Evolutionary conservation across 257 asterid species (phyloP), one percentile per base, ranked within the genome.

Genomic region (Ilex aquifolium): DNA sequence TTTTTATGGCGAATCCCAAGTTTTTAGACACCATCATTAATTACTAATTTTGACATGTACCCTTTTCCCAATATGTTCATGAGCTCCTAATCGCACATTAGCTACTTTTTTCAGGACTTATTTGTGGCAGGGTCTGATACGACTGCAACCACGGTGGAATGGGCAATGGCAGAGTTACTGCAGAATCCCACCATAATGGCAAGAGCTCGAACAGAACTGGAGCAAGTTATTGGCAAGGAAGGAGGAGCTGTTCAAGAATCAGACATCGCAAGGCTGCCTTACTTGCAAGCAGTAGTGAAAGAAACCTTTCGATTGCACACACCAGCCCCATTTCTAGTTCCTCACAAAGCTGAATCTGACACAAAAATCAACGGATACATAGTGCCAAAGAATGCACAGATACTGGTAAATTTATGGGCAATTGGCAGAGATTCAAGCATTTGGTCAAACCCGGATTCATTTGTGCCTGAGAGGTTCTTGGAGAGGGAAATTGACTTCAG

Each of bases 291-390:
- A 0, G 64, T 71, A 29, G 51, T 71, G 36, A 71, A 76, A 63
- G 80, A 76, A 49, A 63, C 77, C 31, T 71, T 76, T 21, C 42
- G 80, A 32, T 55, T 58, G n/a, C 77, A 76, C 9, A 72, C 77
- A 7, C 69, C 69, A 0, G 74, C 64, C 21, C 72, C 80, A 0
- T 64, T 71, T 39, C 7, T 76, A 4, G 13, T 59, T 0, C 74
- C 72, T 2, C 57, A 57, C 42, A 71, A 50, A 17, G 68, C 39
- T 6, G 63, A 60, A 11, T 7, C 21, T 2, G 71, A 70, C 5
- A 32, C 30, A n/a, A 59, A 63, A 69, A 32, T 76, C 46, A 30
- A 58, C 3, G 56, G 12, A 11, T 67, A 21, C 27, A 11, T 14
- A 0, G 5, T 71, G 0, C 74, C 76, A 0, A 16, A 32, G 51